These are phyloP conservation scores for Xerocomus brunneocitrinus DNA, from an alignment of 768 basidiomycete genomes.

Conservation along the genomic window DNA sequence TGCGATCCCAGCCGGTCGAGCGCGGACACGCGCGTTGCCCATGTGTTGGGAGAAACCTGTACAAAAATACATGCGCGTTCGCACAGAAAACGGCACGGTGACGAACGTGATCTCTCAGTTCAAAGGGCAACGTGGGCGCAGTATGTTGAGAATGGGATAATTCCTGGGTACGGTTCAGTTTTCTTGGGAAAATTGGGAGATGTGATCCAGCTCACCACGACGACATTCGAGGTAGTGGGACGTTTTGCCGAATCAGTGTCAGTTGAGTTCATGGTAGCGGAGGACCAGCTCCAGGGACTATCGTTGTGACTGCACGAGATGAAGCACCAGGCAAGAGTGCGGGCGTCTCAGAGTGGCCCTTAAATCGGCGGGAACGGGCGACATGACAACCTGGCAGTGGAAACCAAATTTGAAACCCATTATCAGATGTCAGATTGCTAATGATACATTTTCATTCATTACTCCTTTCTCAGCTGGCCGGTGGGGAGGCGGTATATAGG, in stretches of 20 bases:
- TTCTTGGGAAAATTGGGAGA: not conserved
- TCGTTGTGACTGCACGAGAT: not conserved
- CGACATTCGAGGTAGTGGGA: slow-evolving; percentile 16
- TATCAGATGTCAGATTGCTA: not conserved
- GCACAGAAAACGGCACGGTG: slow-evolving; percentile 1
- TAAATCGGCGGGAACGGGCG: not conserved
- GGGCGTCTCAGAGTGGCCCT: not conserved
- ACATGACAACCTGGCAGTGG: not conserved
- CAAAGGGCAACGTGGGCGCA: slow-evolving; percentile 33
- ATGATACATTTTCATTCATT: not conserved
- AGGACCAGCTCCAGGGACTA: slow-evolving; percentile 20
- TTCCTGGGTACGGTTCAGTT: slow-evolving; percentile 22
- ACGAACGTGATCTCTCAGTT: slow-evolving; percentile 36
- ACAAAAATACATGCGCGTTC: not conserved
- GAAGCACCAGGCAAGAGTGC: not conserved
- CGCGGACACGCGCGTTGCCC: slow-evolving; percentile 39
- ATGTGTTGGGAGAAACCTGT: slow-evolving; percentile 41
- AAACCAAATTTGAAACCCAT: not conserved
- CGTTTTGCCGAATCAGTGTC: slow-evolving; percentile 1
- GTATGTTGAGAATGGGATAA: slow-evolving; percentile 28
- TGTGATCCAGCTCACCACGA: slow-evolving; percentile 18
- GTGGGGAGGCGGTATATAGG: slow-evolving; percentile 72
- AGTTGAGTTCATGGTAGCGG: slow-evolving; percentile 9
- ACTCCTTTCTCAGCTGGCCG: slow-evolving; percentile 29
- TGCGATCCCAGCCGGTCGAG: slow-evolving; percentile 35